These are phyloP conservation scores for Aspergillus glaucus DNA, from an alignment of 2,329 filamentous ascomycete genomes.

Conservation along the genomic window DNA sequence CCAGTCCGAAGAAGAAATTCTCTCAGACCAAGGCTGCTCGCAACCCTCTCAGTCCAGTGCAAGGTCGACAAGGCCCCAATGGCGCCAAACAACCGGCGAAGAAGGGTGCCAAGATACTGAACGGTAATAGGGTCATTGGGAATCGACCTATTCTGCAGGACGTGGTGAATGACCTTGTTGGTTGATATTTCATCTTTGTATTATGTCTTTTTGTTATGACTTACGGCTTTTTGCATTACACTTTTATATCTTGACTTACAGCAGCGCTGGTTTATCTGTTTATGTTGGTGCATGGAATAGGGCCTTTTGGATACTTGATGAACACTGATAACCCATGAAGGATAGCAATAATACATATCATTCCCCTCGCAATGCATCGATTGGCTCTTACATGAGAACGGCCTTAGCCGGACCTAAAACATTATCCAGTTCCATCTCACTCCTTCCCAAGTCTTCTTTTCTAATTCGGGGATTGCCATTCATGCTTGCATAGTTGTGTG, in stretches of 20 bases:
- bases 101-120: slow-evolving; percentile 51
- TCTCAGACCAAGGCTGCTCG: slow-evolving; percentile 15
- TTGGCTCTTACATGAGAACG: background rate
- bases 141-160: slow-evolving; percentile 65
- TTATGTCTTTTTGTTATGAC: slow-evolving; percentile 2
- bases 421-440: too few species aligned
- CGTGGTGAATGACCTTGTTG: slow-evolving; percentile 62
- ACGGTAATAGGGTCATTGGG: slow-evolving; percentile 52
- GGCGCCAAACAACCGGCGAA: slow-evolving; percentile 50
- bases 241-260: slow-evolving; percentile 1
- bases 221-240: background rate
- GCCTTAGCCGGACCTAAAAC: background rate
- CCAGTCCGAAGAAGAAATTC: slow-evolving; percentile 29
- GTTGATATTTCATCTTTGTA: slow-evolving; percentile 12
- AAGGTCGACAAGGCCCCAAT: slow-evolving; percentile 20
- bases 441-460: too few species aligned
- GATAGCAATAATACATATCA: background rate
- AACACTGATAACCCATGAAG: background rate
- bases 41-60: slow-evolving; percentile 26
- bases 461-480: too few species aligned
- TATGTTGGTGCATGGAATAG: slow-evolving; percentile 2
- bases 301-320: background rate
- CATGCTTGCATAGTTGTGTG: too few species aligned
- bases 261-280: background rate
- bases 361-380: background rate